Percentiles rank a stretch among this genome's conserved stretches.
phyloP scores from a whole-genome alignment of 2,329 filamentous ascomycete species.

The Paecilomyces sp. region DNA sequence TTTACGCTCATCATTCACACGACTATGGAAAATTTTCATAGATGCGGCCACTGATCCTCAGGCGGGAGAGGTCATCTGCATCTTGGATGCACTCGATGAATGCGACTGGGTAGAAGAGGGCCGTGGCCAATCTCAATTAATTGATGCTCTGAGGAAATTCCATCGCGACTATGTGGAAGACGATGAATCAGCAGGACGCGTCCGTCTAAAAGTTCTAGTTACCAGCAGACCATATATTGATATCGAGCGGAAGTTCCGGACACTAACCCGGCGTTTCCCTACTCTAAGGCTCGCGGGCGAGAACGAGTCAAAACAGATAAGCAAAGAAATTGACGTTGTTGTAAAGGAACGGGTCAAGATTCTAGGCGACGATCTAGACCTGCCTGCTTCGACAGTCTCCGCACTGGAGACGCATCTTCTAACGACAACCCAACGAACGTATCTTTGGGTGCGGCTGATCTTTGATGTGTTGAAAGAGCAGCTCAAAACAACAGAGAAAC shows the following conservation, averaged over 20 bases:
- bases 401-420: constrained; percentile 19
- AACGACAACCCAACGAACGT: constrained; percentile 26
- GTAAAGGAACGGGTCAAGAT: constrained; percentile 10
- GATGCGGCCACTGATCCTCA: constrained; percentile 4
- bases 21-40: constrained; percentile 26
- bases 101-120: constrained; percentile 15
- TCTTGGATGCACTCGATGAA: constrained; percentile 39
- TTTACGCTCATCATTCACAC: constrained; percentile 13
- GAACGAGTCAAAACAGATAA: constrained; percentile 11
- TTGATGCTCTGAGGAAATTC: constrained; percentile 14
- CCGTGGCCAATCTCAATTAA: constrained; percentile 11
- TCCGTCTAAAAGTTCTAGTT: constrained; percentile 29
- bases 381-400: constrained; percentile 9
- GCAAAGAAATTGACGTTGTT: constrained; percentile 17
- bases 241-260: constrained; percentile 10
- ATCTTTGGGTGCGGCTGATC: constrained; percentile 33
- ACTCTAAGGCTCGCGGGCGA: constrained; percentile 13
- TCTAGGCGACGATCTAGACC: constrained; percentile 8
- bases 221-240: constrained; percentile 17
- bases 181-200: neutral
- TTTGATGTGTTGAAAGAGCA: constrained; percentile 21
- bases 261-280: constrained; percentile 5
- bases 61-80: constrained; percentile 21
- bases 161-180: constrained; percentile 9
- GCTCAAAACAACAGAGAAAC: constrained; percentile 8